Evolutionary conservation across 176 grass and related monocot genomes (phyloP), one percentile per base, ranked within the genome.

Genomic region (Zoysia pacifica): DNA sequence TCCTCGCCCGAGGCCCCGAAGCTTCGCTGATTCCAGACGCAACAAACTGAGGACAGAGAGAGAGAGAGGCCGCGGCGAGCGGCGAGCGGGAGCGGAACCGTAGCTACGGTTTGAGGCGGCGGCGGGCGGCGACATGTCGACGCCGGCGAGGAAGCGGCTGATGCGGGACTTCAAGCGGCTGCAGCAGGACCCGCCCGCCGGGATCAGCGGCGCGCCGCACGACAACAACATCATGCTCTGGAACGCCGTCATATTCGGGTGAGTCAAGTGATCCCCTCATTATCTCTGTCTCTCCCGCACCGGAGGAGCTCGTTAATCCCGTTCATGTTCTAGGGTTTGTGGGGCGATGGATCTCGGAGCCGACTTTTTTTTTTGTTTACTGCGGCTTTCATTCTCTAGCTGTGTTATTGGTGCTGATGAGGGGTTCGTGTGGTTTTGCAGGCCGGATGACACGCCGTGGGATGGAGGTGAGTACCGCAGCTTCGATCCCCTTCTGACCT

Each of bases 231-330:
- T 98, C 81, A 98, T 93, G 92, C 90, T 94, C 4, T 98, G 95
- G 95, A 98, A 98, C 88, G 95, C 95, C 65, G 92, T 98, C 73
- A 98, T 98, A 73, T 98, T 98, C 69, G 92, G 95, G 94, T 97
- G 28, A 28, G 28, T 51, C 7, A 28, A 28, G 85, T 55, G 9
- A 48, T 19, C 69, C 76, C 53, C n/a, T 18, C 11, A 13, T 35
- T 35, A 55, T 67, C 5, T 19, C 65, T 8, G 14, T 3, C 64
- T 15, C 14, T 14, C 59, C 14, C 58, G 58, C 19, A 4, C 3
- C 37, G 15, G 14, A 28, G 28, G 28, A 20, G 14, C 35, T 48
- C 8, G 13, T 18, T n/a, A 5, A 19, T 9, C 19, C 35, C 49
- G 11, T 7, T 3, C 65, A 19, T 51, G 58, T 51, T 61, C 60